Evolutionary conservation across 805 yeast genomes (phyloP), one percentile per base, ranked within the genome.

Genomic region (Wickerhamomyces strasburgensis): DNA sequence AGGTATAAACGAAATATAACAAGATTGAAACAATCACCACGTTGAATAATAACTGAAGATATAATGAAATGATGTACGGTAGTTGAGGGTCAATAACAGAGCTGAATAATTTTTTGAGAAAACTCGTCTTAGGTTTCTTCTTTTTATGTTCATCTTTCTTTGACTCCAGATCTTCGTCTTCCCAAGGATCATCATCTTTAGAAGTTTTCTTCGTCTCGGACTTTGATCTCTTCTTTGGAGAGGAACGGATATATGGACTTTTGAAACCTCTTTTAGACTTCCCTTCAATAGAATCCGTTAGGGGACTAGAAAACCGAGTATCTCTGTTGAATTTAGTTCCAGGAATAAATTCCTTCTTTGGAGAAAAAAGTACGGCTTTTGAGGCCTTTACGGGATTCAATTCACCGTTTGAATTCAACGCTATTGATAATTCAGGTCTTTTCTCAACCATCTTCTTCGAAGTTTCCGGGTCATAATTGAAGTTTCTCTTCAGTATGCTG

Each of bases 31-130:
- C 64, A 28, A 85, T 59, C 4, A 72, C 49, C 1, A 73, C 54
- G 46, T 85, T 83, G 58, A 80, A 70, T 1, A 72, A 37, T 3
- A 85, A 64, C 49, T 83, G 90, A 10, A 84, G 58, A 49, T 82
- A 85, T 21, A 79, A 51, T 17, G 81, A 74, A 14, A 80, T 51
- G 9, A 77, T 67, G 42, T 71, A 72, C 0, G 89, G 89, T 8
- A 67, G 48, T 28, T 60, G 61, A 3, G 79, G 75, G 40, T 74
- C 75, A 26, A 54, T 32, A 14, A 55, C 33, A 14, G 54, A 40
- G 13, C 30, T 38, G 6, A 51, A n/a, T 27, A 46, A 43, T 16
- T 30, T 42, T 30, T 24, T 36, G 9, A 24, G 33, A 11, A 24
- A 43, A 21, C 40, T 31, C 24, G 27, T 30, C 19, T 41, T 40